These are phyloP conservation scores for Aspergillus ibericus DNA, from an alignment of 2,329 filamentous ascomycete species.

Conservation along the genomic window DNA sequence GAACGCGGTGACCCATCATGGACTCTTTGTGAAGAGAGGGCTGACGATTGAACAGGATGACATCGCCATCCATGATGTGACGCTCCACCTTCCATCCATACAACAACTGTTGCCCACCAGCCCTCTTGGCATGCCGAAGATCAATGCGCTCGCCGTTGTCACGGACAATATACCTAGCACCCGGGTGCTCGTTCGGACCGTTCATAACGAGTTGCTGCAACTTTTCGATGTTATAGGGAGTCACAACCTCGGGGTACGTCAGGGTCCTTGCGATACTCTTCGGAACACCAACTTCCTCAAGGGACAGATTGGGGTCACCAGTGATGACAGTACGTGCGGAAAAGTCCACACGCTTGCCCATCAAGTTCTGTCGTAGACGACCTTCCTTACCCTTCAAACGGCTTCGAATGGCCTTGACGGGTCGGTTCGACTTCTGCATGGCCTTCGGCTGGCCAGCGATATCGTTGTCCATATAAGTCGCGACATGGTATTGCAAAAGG, in stretches of 20 bases:
- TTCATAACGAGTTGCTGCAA: conserved; percentile 87
- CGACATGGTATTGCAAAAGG: conserved; percentile 94
- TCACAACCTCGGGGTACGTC: conserved; percentile 96
- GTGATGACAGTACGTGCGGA: conserved; percentile 99
- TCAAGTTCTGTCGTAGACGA: conserved; percentile 94
- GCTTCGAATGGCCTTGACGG: conserved; percentile 93
- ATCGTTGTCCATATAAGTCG: conserved; percentile 99
- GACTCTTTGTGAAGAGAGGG: conserved; percentile 99
- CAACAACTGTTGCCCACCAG: conserved; percentile 76
- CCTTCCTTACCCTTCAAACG: conserved; percentile 99
- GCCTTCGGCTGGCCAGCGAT: conserved; percentile 94
- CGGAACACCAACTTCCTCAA: conserved; percentile 96
- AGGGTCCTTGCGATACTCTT: conserved; percentile 88
- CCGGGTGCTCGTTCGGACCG: conserved; percentile 90
- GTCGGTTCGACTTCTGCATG: conserved; percentile 93
- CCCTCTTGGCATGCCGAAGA: conserved; percentile 86
- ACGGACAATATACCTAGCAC: conserved; percentile 93
- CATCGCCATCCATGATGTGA: conserved; percentile 92
- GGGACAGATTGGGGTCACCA: conserved; percentile 91
- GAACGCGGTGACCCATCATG: conserved; percentile 99
- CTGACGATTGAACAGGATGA: conserved; percentile 99
- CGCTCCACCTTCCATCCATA: conserved; percentile 99
- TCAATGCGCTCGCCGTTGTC: conserved; percentile 93
- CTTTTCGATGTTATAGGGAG: conserved; percentile 94
- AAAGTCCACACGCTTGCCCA: conserved; percentile 99